Conservation (phyloP, 2,329 filamentous ascomycete species). For the Macrophomina tecta region DNA sequence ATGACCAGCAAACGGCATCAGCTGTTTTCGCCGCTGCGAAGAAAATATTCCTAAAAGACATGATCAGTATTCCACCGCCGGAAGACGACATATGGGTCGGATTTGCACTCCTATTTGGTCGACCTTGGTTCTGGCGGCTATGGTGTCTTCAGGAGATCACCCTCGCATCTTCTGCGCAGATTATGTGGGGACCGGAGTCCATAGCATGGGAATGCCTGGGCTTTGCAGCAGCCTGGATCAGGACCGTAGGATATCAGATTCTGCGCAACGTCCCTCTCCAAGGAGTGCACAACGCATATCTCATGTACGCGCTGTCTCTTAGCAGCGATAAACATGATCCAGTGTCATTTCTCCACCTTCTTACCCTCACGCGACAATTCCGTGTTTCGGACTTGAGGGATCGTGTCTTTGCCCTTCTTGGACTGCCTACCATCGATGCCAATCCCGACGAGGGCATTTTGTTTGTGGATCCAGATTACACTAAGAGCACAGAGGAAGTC, state of each 20-base stretch:
- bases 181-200: conserved; percentile 4
- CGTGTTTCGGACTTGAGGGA: conserved; percentile 30
- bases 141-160: conserved; percentile 21
- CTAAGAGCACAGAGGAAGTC: conserved; percentile 11
- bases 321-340: conserved; percentile 25
- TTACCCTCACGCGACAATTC: conserved; percentile 30
- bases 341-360: conserved; percentile 26
- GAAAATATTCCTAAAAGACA: not conserved
- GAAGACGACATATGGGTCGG: not conserved
- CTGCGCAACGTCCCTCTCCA: conserved; percentile 25
- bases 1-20: not conserved
- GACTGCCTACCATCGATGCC: conserved; percentile 21
- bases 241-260: conserved; percentile 26
- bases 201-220: conserved; percentile 13
- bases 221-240: conserved; percentile 16
- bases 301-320: conserved; percentile 29
- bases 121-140: conserved; percentile 19
- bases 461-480: conserved; percentile 31
- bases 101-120: not conserved
- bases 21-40: not conserved
- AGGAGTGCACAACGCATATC: conserved; percentile 30
- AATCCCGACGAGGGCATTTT: conserved; percentile 11
- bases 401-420: conserved; percentile 31
- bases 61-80: not conserved
- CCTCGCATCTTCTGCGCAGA: not conserved